Evolutionary conservation across 495 filamentous ascomycete genomes (phyloP), one percentile per base, ranked within the genome.

Genomic region (Tuber microsphaerosporum): DNA sequence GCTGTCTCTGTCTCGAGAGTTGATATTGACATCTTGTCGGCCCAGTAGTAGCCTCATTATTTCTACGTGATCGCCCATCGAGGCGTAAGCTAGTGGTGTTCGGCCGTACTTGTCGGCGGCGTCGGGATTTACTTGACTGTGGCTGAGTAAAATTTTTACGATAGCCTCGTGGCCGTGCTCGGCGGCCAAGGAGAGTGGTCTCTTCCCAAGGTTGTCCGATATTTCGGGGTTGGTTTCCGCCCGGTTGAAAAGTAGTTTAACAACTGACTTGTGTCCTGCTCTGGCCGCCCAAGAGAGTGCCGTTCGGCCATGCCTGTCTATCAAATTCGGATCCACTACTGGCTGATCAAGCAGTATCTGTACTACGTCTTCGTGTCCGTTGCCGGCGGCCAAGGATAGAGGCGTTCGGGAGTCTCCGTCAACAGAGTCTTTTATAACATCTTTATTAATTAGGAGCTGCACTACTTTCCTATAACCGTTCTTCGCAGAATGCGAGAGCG

Each of bases 211-310:
- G 2, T 31, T 31, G 14, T 61, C 51, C 9, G 51, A 2, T 10
- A 61, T 61, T 14, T 31, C n/a, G 2, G 51, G n/a, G n/a, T 61
- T 61, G 51, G 51, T 61, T 26, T 61, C 51, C 22, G 8, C 9
- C 10, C 22, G 51, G 10, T 69, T 72, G 4, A 79, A 51, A 5
- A 78, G 75, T 1, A 74, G 46, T 26, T 22, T n/a, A 7, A 65
- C 72, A 1, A 78, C 48, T 9, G 20, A 22, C 56, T 71, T 73
- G 44, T 77, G 77, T 7, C 75, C 75, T 1, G 68, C 77, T 68
- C 71, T 75, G 8, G 73, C 65, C 5, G 68, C 75, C 75, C 77
- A 79, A 22, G 71, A 70, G 34, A 77, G 75, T n/a, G 69, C 45
- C 7, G 75, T 70, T 61, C 51, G 51, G 51, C 51, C 51, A 61